Evolutionary conservation across 192 early-diverging fungal genomes (phyloP), one percentile per base, ranked within the genome.

Genomic region (Entomortierella beljakovae): DNA sequence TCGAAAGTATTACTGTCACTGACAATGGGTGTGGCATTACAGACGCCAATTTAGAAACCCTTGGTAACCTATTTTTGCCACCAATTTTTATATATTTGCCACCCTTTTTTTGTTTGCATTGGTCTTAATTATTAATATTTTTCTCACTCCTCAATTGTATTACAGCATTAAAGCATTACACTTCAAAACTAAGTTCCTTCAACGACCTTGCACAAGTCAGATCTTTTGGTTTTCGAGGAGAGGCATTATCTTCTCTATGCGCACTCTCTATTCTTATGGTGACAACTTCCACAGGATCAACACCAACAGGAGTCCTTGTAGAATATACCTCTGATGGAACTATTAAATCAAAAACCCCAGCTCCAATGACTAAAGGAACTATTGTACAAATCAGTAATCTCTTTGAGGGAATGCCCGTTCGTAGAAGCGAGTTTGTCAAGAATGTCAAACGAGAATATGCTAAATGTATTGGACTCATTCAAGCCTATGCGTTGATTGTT

Each of bases 221-320:
- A 1, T 92, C 95, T 18, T 98, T 97, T 88, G 98, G 98, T 4
- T 99, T 99, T 72, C 85, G 93, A 32, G 96, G 95, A 0, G 97
- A 99, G 55, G 98, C 98, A 5, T 83, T 99, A 5, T 94, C 92
- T 62, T 96, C 97, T 0, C 74, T 99, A 0, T 96, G 95, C 59
- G 91, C 93, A 2, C 65, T 95, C n/a, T 81, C 88, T 13, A 81
- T 84, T 31, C 68, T 96, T 1, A 81, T 87, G 0, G 86, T 96
- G 0, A 88, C 87, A 6, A 96, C 95, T 3, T 85, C 86, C 7
- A 93, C 94, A 18, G 81, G 85, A 23, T 79, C 83, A 18, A 64
- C 68, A 1, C 90, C 89, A 3, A 68, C 81, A 13, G 98, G 93
- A 7, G 61, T 82, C 16, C 79, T 89, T 34, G 87, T 98, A 5